Evolutionary conservation across 2,329 filamentous ascomycete genomes (phyloP), one percentile per base, ranked within the genome.

Genomic region (Monilinia vaccinii-corymbosi): DNA sequence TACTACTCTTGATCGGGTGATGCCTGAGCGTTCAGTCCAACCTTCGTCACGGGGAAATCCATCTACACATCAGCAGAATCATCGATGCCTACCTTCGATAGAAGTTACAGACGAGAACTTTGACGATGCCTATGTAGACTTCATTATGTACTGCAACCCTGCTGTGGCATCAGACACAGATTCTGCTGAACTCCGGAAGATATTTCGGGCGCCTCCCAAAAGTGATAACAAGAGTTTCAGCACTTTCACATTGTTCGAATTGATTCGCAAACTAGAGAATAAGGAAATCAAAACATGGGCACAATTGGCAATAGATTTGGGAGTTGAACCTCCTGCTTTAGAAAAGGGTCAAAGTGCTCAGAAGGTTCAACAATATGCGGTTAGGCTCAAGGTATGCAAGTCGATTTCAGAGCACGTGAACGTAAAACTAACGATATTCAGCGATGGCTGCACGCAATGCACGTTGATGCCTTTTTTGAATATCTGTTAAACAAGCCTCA

Each of bases 371-470:
- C 92, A 97, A 72, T 97, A 96, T 77, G 91, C 90, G 47, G 92
- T 97, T 50, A 83, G 92, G 61, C 76, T 97, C 60, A 97, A 97
- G 83, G 89, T 92, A 74, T 69, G 75, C 70, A 47, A 36, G 23
- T 55, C 11, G 8, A 57, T 36, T n/a, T n/a, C 28, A 38, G 14
- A 34, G 46, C 40, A 50, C 31, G 21, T 60, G 34, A 44, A 36
- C 34, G 45, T n/a, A 16, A 60, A 46, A 47, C 67, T 69, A 61
- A 68, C 32, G 23, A 28, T 50, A 40, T 14, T 49, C 68, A 89
- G 89, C 86, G 93, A 70, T 97, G 92, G 92, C 94, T 97, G 89
- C 90, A 91, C 71, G 92, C 91, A 6, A 93, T 96, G 88, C 92
- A 96, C 72, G 85, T 96, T 56, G 90, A 96, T 77, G 89, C 91